Evolutionary conservation across 495 filamentous ascomycete species (phyloP), one percentile per base, ranked within the genome.

Genomic region (Corynascus novoguineensis): DNA sequence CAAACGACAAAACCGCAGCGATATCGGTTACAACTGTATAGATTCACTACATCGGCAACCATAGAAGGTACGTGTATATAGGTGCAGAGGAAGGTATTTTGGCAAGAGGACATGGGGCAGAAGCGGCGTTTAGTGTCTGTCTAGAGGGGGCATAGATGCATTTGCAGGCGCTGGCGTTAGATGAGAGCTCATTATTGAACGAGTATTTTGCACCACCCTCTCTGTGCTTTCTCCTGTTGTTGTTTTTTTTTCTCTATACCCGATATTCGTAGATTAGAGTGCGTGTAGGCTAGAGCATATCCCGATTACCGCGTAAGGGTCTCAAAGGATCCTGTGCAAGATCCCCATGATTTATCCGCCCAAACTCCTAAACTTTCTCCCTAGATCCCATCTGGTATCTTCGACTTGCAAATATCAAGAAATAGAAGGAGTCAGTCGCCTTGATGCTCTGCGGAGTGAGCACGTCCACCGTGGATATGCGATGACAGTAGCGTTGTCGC

Each of bases 221-320:
- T 46, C 27, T 54, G 40, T 44, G 34, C n/a, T 27, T 40, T 53
- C 25, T 31, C 15, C 22, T 14, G 3, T 24, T 21, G 9, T 44
- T 44, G n/a, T 41, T 31, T 14, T n/a, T 38, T 51, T 54, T 46
- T 8, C 28, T 55, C 53, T 40, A 55, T 55, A 48, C 42, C 41
- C 41, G 11, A 12, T 47, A 32, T n/a, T 21, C 31, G 25, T 38
- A 40, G 42, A 47, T 52, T 31, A 42, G 50, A 42, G 25, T 12
- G 17, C 34, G 11, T 28, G 35, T 22, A 22, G 35, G 35, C 15
- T 42, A 29, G 34, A 37, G 22, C 25, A 15, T 31, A 31, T 19
- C 24, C 17, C 10, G n/a, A 41, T n/a, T n/a, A n/a, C n/a, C n/a
- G 9, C n/a, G 15, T 15, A 32, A 28, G n/a, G n/a, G n/a, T 53